These are phyloP conservation scores for Tricholoma matsutake DNA, from an alignment of 768 basidiomycete genomes.

Conservation along the genomic window DNA sequence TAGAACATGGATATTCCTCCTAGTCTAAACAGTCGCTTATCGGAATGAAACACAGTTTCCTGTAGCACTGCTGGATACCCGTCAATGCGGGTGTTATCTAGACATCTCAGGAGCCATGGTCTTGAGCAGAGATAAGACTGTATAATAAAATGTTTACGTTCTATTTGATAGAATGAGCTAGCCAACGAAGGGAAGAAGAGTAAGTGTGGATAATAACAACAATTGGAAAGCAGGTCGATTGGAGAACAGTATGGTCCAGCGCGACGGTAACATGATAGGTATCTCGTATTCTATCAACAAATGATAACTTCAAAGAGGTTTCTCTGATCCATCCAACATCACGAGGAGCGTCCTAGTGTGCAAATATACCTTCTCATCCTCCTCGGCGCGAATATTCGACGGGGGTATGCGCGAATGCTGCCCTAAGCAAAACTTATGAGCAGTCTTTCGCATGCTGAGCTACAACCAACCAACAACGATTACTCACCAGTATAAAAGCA, in stretches of 20 bases:
- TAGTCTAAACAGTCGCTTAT: no score
- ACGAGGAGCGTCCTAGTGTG: background rate
- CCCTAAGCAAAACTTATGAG: background rate
- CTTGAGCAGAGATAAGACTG: no score
- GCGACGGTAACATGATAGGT: background rate
- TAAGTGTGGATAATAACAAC: background rate
- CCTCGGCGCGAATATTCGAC: background rate
- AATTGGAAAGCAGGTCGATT: background rate
- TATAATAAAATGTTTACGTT: no score
- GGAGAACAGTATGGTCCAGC: background rate
- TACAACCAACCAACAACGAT: background rate
- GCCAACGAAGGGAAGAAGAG: background rate
- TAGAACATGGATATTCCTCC: no score
- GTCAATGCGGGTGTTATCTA: no score
- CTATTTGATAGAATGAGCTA: background rate
- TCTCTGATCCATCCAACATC: background rate
- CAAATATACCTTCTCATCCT: background rate
- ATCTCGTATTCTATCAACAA: background rate
- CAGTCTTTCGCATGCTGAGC: no score
- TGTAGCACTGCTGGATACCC: no score
- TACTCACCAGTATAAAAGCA: background rate
- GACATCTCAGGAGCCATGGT: no score
- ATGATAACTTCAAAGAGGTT: background rate
- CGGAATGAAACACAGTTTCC: no score
- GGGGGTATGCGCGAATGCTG: background rate